Conservation (phyloP, 441 rosid genomes). For the Macaranga tanarius region DNA sequence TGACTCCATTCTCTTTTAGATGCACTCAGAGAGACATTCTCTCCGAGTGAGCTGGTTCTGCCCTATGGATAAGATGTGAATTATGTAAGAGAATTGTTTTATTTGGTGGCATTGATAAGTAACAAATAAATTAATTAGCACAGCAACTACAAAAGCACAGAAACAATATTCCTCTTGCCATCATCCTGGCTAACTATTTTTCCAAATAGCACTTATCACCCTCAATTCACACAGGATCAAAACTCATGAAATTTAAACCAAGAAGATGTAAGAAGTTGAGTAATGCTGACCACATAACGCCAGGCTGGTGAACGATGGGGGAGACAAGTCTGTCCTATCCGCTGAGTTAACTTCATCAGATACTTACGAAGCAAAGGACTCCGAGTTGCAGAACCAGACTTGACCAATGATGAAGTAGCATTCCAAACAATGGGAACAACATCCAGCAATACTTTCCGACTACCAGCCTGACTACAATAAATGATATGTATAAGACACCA, state of each 20-base stretch:
- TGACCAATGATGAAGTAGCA: slow-evolving; percentile 56
- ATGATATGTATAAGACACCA: slow-evolving; percentile 25
- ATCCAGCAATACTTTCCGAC: slow-evolving; percentile 57
- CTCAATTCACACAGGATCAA: not conserved
- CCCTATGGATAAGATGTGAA: slow-evolving; percentile 46
- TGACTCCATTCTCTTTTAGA: slow-evolving; percentile 37
- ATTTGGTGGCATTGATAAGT: not conserved
- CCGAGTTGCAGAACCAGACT: slow-evolving; percentile 57
- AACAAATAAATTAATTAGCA: not conserved
- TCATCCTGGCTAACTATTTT: not conserved
- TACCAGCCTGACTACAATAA: slow-evolving; percentile 67
- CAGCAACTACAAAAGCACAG: not conserved
- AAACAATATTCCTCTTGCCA: not conserved
- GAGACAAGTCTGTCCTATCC: slow-evolving; percentile 82
- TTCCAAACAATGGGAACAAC: slow-evolving; percentile 59
- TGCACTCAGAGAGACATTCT: slow-evolving; percentile 46
- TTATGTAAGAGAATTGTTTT: slow-evolving; percentile 13
- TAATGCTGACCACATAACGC: slow-evolving; percentile 77
- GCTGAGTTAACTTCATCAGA: slow-evolving; percentile 78
- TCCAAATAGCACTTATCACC: not conserved
- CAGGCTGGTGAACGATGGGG: slow-evolving; percentile 81
- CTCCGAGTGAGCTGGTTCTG: slow-evolving; percentile 61
- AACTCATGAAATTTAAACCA: not conserved
- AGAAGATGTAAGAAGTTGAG: not conserved
- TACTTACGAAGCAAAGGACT: slow-evolving; percentile 89